Base-by-base conservation (phyloP, 148 eudicot species). In the Chenopodium album region DNA sequence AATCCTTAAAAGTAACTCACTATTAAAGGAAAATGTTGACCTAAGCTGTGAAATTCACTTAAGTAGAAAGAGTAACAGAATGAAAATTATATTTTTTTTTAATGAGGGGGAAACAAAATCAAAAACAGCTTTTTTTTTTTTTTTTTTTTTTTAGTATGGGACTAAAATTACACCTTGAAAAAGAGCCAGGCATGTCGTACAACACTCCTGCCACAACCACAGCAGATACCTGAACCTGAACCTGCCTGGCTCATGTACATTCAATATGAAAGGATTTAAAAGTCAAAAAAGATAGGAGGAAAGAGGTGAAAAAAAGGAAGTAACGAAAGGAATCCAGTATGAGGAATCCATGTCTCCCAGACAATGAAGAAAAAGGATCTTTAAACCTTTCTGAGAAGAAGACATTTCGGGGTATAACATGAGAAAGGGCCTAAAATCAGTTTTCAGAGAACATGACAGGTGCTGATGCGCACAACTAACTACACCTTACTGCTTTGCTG, bases 221-320 rank as follows among this genome's bases (percentile, higher is more conserved):
- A 69, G 66, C 75, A 14, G 72, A 75, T 74, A 79, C 73, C 76
- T 59, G 37, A 76, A 54, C 80, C 22, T 9, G 78, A 76, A 54
- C 80, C 22, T 9, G 78, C 80, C 76, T 76, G 80, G 86, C 86
- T 76, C 83, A 80, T 84, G 72, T 84, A 84, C 80, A 84, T 80
- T 69, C 83, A 31, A 60, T 76, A 84, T 65, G 72, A 60, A 79
- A 46, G 66, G 76, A 65, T 64, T 60, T 47, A 20, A 12, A 68
- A 84, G 85, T 68, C 85, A 59, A 75, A 78, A 78, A 79, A 73
- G 31, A 78, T 56, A 16, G 74, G 73, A 76, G 68, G 70, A 82
- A 78, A 52, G 22, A 66, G 26, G 54, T 23, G 82, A 66, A 34
- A 56, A 41, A 10, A 73, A 56, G 23, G 71, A 84, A 26, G 63